phyloP scores from a whole-genome alignment of 805 yeast species.

The Starmera dryadoides region DNA sequence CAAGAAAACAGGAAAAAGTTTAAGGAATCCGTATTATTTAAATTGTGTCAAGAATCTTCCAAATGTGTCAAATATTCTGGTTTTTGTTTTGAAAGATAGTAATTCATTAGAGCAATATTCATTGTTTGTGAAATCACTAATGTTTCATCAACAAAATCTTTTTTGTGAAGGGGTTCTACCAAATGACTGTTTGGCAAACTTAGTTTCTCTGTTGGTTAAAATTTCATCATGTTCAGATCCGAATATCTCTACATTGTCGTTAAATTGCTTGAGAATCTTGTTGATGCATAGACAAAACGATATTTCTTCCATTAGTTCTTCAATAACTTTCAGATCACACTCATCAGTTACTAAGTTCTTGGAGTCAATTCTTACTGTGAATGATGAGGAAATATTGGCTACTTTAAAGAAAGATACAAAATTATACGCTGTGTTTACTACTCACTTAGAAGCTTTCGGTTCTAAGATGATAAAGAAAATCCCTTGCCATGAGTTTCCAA shows the following conservation, averaged over 20 bases:
- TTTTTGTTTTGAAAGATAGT: conserved; percentile 12
- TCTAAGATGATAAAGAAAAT: conserved; percentile 17
- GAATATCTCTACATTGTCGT: conserved; percentile 11
- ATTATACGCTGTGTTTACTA: conserved; percentile 10
- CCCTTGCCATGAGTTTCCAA: conserved; percentile 8
- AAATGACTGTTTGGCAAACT: conserved; percentile 24
- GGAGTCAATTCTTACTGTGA: conserved; percentile 14
- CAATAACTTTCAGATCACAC: conserved; percentile 19
- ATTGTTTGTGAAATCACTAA: conserved; percentile 22
- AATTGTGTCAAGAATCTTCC: conserved; percentile 12
- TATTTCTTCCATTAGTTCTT: conserved; percentile 17
- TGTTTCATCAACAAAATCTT: conserved; percentile 24
- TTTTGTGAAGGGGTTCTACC: conserved; percentile 24
- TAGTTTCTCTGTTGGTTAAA: conserved; percentile 22
- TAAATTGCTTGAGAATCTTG: conserved; percentile 25
- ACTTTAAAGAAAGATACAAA: conserved; percentile 9
- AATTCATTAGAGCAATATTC: conserved; percentile 16
- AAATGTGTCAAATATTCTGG: conserved; percentile 9
- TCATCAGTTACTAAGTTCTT: conserved; percentile 15
- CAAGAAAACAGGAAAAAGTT: conserved; percentile 9
- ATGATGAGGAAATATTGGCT: conserved; percentile 22
- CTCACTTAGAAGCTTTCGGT: conserved; percentile 16
- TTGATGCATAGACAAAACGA: conserved; percentile 25
- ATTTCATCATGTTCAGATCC: conserved; percentile 9
- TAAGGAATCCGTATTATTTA: conserved; percentile 9